Evolutionary conservation across 495 filamentous ascomycete genomes (phyloP).

Genomic region (Geopyxis carbonaria): DNA sequence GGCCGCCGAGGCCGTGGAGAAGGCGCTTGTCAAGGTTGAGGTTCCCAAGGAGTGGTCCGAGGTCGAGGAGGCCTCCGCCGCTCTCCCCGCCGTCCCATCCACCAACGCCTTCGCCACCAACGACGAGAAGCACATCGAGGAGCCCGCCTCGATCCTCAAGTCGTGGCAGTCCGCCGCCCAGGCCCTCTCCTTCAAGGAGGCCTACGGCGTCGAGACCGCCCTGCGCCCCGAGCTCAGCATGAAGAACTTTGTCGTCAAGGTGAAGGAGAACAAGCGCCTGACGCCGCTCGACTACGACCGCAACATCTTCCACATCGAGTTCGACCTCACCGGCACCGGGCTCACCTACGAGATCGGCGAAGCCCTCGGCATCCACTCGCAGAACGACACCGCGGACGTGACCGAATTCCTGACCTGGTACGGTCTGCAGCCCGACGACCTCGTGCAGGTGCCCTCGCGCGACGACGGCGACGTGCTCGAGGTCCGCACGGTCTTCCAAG

Average conservation of each 20-base stretch:
- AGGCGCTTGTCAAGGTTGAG: conserved; percentile 51
- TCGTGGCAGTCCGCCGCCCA: conserved; percentile 71
- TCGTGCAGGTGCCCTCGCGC: conserved; percentile 80
- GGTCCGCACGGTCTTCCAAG: conserved; percentile 84
- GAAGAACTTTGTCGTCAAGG: conserved; percentile 73
- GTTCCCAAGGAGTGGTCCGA: conserved; percentile 65
- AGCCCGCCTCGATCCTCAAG: conserved; percentile 42
- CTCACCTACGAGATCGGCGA: conserved; percentile 94
- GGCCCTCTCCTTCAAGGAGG: conserved; percentile 85
- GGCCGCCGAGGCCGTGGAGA: conserved; percentile 48
- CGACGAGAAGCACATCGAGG: conserved; percentile 56
- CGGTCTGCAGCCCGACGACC: conserved; percentile 57
- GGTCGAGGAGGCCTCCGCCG: conserved; percentile 34
- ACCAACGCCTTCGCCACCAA: conserved; percentile 69
- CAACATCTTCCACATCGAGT: conserved; percentile 99
- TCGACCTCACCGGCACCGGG: conserved; percentile 77
- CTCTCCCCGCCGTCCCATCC: conserved; percentile 44
- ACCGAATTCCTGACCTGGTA: conserved; percentile 77
- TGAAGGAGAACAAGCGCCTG: conserved; percentile 86
- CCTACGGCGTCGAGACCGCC: conserved; percentile 51
- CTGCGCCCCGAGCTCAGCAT: conserved; percentile 72
- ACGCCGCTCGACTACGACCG: conserved; percentile 82
- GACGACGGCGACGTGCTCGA: conserved; percentile 63
- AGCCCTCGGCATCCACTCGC: conserved; percentile 89
- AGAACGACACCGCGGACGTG: conserved; percentile 71